These are phyloP conservation scores for Fusarium agapanthi DNA, from an alignment of 2,329 filamentous ascomycete genomes.

Conservation along the genomic window DNA sequence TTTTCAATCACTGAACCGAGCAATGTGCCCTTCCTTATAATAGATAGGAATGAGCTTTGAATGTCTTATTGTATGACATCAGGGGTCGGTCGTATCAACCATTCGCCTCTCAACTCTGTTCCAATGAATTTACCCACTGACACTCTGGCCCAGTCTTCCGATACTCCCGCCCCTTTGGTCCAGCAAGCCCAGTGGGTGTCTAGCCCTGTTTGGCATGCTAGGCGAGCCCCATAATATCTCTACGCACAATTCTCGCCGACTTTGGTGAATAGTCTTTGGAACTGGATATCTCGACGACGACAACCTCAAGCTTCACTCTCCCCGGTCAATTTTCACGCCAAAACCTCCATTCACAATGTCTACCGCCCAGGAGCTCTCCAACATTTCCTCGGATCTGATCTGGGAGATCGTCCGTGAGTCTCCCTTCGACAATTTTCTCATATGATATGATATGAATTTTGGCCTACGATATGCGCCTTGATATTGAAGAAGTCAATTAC, in stretches of 20 bases:
- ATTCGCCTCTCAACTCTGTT: conserved; percentile 14
- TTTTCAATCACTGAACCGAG: not conserved
- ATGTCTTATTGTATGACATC: conserved; percentile 11
- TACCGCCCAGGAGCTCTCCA: conserved; percentile 64
- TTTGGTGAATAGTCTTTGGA: conserved; percentile 25
- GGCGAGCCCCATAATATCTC: conserved; percentile 52
- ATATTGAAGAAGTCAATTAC: conserved; percentile 26
- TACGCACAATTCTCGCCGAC: conserved; percentile 38
- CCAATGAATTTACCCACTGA: not conserved
- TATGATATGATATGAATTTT: not conserved
- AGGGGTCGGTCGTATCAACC: not conserved
- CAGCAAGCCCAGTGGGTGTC: not conserved
- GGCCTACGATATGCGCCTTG: conserved; percentile 18
- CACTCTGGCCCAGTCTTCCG: not conserved
- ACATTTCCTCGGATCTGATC: conserved; percentile 89
- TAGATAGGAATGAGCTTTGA: not conserved
- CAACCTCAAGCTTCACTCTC: conserved; percentile 42
- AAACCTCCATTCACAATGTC: conserved; percentile 60
- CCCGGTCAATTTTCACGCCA: conserved; percentile 41
- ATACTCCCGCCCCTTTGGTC: not conserved
- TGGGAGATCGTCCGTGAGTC: conserved; percentile 96
- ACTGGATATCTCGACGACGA: conserved; percentile 40
- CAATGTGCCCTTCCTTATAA: not conserved
- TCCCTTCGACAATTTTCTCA: conserved; percentile 44
- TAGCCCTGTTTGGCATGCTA: conserved; percentile 45